phyloP scores from a whole-genome alignment of 1,139 yeast genomes.

The Taphrina pruni region DNA sequence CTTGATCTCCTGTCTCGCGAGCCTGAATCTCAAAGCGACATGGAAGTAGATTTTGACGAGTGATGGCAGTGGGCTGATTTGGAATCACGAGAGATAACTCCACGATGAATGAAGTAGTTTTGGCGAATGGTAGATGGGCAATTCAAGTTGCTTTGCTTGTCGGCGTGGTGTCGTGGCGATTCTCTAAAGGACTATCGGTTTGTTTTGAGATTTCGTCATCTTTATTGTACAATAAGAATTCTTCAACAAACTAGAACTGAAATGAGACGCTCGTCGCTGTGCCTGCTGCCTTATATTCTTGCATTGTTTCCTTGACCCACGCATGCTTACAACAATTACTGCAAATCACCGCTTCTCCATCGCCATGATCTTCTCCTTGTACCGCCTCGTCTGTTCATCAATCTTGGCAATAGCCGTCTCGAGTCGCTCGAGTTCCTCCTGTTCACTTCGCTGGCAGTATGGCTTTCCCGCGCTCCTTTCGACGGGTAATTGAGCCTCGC shows the following conservation, averaged over 20 bases:
- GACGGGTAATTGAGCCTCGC: slow-evolving; percentile 63
- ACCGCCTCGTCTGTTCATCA: slow-evolving; percentile 32
- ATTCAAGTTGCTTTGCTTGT: too few relatives aligned
- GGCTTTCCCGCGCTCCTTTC: slow-evolving; percentile 57
- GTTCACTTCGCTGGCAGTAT: slow-evolving; percentile 66
- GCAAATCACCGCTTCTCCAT: slow-evolving; percentile 32
- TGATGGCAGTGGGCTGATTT: neutral
- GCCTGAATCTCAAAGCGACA: neutral
- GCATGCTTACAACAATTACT: neutral
- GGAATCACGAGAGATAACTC: neutral
- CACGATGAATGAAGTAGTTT: neutral
- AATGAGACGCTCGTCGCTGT: neutral
- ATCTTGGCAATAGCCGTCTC: slow-evolving; percentile 70
- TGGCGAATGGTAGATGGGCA: neutral
- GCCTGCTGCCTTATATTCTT: neutral
- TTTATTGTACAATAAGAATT: slow-evolving; percentile 7
- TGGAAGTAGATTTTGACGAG: slow-evolving; percentile 12
- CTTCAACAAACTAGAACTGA: neutral
- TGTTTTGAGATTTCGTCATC: neutral
- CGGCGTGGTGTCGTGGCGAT: too few relatives aligned
- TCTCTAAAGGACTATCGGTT: neutral
- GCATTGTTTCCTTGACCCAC: neutral
- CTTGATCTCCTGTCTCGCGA: neutral
- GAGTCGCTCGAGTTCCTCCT: slow-evolving; percentile 77
- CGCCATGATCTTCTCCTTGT: slow-evolving; percentile 30